Conservation (phyloP, 2,329 filamentous ascomycete genomes). For the Pyrenophora graminea region DNA sequence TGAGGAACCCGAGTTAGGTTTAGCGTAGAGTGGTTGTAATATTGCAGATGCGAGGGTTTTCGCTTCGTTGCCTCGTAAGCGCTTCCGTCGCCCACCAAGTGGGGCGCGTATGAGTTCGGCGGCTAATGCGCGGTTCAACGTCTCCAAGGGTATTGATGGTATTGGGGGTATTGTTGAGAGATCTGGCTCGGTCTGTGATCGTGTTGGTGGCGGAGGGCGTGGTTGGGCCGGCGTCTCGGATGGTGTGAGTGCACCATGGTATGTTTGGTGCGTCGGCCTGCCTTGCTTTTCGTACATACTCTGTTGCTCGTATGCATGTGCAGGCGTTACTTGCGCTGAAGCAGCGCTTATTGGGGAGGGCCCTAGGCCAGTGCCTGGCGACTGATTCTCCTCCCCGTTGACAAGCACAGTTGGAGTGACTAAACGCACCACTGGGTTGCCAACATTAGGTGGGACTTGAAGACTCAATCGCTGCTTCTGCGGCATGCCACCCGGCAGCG, state of each 20-base stretch:
- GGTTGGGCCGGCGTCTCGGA: conserved; percentile 37
- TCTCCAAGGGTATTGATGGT: conserved; percentile 43
- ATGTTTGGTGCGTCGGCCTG: conserved; percentile 29
- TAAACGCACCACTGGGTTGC: conserved; percentile 62
- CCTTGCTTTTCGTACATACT: conserved; percentile 17
- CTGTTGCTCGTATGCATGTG: conserved; percentile 24
- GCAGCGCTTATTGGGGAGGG: conserved; percentile 30
- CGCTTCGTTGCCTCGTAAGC: conserved; percentile 52
- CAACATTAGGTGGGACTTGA: conserved; percentile 65
- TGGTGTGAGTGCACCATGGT: conserved; percentile 30
- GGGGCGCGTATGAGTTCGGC: conserved; percentile 54
- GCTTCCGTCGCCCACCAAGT: conserved; percentile 47
- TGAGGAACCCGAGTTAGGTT: conserved; percentile 20
- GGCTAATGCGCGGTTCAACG: conserved; percentile 52
- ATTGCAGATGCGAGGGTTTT: conserved; percentile 53
- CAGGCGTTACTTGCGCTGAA: conserved; percentile 25
- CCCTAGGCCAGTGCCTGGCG: conserved; percentile 28
- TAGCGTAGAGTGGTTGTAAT: conserved; percentile 45
- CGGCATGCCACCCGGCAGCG: conserved; percentile 23
- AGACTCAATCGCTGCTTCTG: conserved; percentile 60
- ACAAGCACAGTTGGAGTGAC: conserved; percentile 63
- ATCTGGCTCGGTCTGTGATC: conserved; percentile 14
- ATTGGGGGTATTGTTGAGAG: conserved; percentile 7
- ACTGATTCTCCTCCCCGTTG: conserved; percentile 52
- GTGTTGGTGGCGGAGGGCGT: conserved; percentile 18